Percentiles rank a stretch among this genome's conserved stretches.
These are phyloP conservation scores for Macaranga tanarius DNA, from an alignment of 441 rosid species.

Conservation along the genomic window DNA sequence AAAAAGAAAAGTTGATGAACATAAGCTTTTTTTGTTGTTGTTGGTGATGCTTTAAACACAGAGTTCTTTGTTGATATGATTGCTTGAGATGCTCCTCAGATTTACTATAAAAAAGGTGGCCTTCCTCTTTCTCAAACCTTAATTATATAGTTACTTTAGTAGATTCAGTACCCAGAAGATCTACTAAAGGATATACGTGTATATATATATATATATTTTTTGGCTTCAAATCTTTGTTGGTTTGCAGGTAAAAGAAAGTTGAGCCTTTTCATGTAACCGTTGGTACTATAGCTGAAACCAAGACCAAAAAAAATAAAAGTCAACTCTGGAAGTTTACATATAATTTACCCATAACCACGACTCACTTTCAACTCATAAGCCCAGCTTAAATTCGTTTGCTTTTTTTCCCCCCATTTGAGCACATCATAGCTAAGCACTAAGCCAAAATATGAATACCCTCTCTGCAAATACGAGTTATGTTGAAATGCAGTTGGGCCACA, in stretches of 20 bases:
- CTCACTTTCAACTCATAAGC: too few relatives aligned
- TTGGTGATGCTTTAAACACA: background rate
- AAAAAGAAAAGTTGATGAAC: background rate
- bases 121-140: background rate
- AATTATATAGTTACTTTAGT: background rate
- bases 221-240: too few relatives aligned
- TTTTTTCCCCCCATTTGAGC: too few relatives aligned
- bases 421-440: background rate
- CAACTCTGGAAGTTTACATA: too few relatives aligned
- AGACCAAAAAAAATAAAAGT: too few relatives aligned
- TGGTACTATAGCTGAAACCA: background rate
- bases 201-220: too few relatives aligned
- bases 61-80: slow-evolving; percentile 3
- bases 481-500: background rate
- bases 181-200: background rate
- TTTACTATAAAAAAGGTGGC: slow-evolving; percentile 2
- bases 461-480: background rate
- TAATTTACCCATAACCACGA: too few relatives aligned
- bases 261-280: background rate
- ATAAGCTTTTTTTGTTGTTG: background rate
- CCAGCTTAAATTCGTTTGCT: background rate
- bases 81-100: slow-evolving; percentile 10
- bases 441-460: background rate
- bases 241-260: background rate
- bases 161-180: slow-evolving; percentile 2